These are phyloP conservation scores for Apocynum venetum DNA, from an alignment of 257 asterid species.

Conservation along the genomic window DNA sequence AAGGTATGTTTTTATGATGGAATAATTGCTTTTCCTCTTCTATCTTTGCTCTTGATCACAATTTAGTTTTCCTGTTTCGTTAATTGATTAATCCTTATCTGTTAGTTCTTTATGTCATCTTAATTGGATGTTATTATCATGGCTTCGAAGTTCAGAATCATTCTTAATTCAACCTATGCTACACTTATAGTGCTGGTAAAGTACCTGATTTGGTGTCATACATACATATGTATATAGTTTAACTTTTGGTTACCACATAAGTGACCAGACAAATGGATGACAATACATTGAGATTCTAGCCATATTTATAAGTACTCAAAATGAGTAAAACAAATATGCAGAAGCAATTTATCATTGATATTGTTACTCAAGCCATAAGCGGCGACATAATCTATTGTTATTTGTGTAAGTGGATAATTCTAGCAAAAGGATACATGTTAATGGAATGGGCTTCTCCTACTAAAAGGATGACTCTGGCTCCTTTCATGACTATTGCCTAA, in stretches of 20 bases:
- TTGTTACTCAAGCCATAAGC: not conserved
- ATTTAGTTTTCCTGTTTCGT: conserved; percentile 2
- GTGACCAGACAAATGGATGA: not conserved
- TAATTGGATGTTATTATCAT: not conserved
- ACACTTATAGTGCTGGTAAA: not conserved
- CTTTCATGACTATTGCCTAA: not conserved
- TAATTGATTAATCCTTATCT: not conserved
- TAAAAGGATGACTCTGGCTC: not conserved
- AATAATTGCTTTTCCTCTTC: conserved; percentile 9
- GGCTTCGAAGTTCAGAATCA: not conserved
- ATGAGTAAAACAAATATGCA: not conserved
- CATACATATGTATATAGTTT: no score
- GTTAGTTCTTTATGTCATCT: not conserved
- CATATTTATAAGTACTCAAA: not conserved
- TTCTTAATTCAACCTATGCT: not conserved
- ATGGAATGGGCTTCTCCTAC: not conserved
- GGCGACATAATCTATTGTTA: not conserved
- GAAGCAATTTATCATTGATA: not conserved
- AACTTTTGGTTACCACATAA: not conserved
- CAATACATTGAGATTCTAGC: not conserved
- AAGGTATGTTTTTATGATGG: conserved; percentile 42
- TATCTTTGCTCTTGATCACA: conserved; percentile 4
- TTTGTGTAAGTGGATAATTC: not conserved
- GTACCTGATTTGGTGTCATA: not conserved
- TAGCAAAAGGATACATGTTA: not conserved